A percentile compares a stretch with the other conserved stretches of the same genome.
Evolutionary conservation across 129 eudicot genomes (phyloP).

Genomic region (Tagetes erecta): DNA sequence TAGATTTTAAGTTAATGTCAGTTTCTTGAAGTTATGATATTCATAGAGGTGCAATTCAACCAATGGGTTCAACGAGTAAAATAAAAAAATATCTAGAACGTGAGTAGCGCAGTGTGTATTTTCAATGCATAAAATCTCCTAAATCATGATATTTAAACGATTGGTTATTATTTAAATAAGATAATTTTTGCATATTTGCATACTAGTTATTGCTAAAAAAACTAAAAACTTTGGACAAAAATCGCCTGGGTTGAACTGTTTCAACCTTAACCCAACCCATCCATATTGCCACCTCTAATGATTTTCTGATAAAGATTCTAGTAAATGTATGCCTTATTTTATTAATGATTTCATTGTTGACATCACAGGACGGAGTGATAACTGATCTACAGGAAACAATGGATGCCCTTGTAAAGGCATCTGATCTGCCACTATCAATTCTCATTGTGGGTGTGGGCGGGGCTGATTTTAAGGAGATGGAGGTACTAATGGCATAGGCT

Average conservation of each 20-base stretch:
- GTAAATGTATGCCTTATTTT: neutral
- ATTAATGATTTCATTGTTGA: constrained; percentile 1
- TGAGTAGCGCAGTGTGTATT: neutral
- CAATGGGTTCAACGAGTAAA: neutral
- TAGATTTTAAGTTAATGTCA: neutral
- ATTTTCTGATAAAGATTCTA: constrained; percentile 6
- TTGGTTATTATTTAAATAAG: neutral
- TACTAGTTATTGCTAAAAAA: neutral
- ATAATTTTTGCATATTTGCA: neutral
- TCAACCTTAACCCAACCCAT: neutral
- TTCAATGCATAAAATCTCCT: constrained; percentile 8
- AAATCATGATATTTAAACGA: neutral
- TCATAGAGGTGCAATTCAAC: constrained; percentile 6
- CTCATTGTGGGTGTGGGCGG: constrained; percentile 98
- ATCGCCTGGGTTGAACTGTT: neutral
- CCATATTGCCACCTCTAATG: neutral
- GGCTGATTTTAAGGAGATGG: constrained; percentile 97
- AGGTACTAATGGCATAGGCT: constrained; percentile 45
- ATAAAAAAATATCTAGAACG: neutral
- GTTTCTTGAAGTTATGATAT: constrained; percentile 6
- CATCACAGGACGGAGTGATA: constrained; percentile 84
- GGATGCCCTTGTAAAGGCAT: constrained; percentile 92
- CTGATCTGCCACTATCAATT: constrained; percentile 87
- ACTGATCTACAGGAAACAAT: constrained; percentile 96
- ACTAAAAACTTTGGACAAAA: neutral